Base-by-base conservation (phyloP, 169 alveolate genomes). In the Eimeria praecox region DNA sequence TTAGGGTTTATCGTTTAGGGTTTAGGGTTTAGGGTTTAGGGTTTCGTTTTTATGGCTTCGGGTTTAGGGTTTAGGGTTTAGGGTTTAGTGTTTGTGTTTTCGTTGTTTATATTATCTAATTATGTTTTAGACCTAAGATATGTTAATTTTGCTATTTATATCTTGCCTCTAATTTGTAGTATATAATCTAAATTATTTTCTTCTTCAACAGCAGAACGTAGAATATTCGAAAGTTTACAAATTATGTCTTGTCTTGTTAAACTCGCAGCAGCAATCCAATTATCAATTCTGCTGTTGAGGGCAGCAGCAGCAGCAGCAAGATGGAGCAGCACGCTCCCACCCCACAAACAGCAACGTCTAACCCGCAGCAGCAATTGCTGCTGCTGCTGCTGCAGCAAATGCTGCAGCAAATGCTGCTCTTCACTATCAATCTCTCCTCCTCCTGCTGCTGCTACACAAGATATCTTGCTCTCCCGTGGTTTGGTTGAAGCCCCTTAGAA, bases 61-160 rank as follows among this genome's bases (percentile, higher is more conserved):
- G 69, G 69, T 59, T 59, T 59, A 59, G 69, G 69, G 69, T 59
- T n/a, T n/a, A n/a, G n/a, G n/a, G n/a, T n/a, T n/a, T n/a, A n/a
- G n/a, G n/a, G n/a, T n/a, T n/a, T n/a, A n/a, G n/a, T 56, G 66
- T 20, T 56, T 12, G 27, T 56, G 66, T 20, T 56, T 12, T 20
- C 20, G 66, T 20, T 56, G 66, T 20, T 56, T 12, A 12, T 56
- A 56, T 20, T 14, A 14, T 56, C 66, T 56, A 12, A 14, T 56
- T 20, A 12, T 56, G 66, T 56, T 56, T 12, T 20, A n/a, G n/a
- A n/a, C n/a, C n/a, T n/a, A n/a, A n/a, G n/a, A n/a, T n/a, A n/a
- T 56, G 66, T 56, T 56, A 20, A 12, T 56, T 12, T 56, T 56
- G 12, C 66, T 56, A 20, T 20, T n/a, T n/a, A n/a, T n/a, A n/a